Conservation (phyloP, 164 flowering plant species). For the Magnolia officinalis region DNA sequence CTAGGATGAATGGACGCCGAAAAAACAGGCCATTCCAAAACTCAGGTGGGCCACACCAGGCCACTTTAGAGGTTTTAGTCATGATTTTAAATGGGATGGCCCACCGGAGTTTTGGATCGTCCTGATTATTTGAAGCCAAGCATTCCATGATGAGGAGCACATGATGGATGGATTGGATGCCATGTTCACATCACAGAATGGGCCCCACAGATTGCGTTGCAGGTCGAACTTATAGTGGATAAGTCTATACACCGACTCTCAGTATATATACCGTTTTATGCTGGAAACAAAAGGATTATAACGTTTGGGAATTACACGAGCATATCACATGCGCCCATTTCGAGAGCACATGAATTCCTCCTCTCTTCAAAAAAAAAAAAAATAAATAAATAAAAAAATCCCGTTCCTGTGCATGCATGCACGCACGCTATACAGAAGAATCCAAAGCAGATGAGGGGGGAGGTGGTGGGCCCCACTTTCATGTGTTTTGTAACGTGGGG, state of each 20-base stretch:
- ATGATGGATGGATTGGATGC: no score
- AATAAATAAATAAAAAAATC: neutral
- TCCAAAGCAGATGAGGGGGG: neutral
- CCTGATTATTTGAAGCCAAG: no score
- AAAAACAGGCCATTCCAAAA: no score
- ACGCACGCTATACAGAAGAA: neutral
- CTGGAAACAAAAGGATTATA: neutral
- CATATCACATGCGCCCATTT: neutral
- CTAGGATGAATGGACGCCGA: no score
- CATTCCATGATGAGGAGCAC: no score
- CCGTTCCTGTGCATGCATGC: neutral
- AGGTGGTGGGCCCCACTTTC: constrained; percentile 2
- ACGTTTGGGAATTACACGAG: neutral
- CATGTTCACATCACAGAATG: no score
- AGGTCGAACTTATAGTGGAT: no score
- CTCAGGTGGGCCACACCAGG: no score
- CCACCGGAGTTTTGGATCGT: no score
- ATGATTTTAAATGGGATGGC: no score
- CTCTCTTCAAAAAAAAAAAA: neutral
- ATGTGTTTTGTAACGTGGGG: neutral
- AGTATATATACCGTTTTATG: neutral
- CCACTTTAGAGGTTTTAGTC: no score
- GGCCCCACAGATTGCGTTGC: no score
- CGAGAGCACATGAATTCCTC: neutral
- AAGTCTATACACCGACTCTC: neutral